phyloP scores from a whole-genome alignment of 2,329 filamentous ascomycete genomes.

The Curvularia eragrostidis region DNA sequence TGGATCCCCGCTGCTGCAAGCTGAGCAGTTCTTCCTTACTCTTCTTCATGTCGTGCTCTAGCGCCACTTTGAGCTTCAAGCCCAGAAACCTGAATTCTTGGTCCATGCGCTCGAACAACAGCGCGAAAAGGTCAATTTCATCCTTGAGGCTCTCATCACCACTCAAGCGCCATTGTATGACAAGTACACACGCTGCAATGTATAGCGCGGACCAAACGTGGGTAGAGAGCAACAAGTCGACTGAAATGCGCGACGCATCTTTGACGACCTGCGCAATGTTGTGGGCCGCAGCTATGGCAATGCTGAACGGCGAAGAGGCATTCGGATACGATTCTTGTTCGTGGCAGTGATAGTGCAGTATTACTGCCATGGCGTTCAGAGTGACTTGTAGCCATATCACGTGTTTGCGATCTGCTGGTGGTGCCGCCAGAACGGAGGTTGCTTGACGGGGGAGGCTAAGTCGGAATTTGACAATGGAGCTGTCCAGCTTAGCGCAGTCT shows the following conservation, averaged over 20 bases:
- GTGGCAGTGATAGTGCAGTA: conserved; percentile 34
- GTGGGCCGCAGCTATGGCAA: conserved; percentile 34
- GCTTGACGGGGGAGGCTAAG: conserved; percentile 35
- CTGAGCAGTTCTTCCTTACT: conserved; percentile 19
- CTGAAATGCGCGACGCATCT: conserved; percentile 36
- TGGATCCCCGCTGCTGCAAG: conserved; percentile 31
- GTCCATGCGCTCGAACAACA: conserved; percentile 40
- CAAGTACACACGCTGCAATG: conserved; percentile 32
- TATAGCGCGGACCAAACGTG: conserved; percentile 35
- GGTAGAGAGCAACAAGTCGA: conserved; percentile 34
- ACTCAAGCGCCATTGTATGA: conserved; percentile 37
- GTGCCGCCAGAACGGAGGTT: conserved; percentile 31
- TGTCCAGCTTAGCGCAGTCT: conserved; percentile 36
- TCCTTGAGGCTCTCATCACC: conserved; percentile 30
- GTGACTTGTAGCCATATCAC: conserved; percentile 38
- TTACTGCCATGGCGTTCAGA: conserved; percentile 32
- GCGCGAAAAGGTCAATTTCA: conserved; percentile 33
- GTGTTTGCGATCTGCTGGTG: conserved; percentile 23
- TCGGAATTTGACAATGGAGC: conserved; percentile 33
- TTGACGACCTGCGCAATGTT: conserved; percentile 37
- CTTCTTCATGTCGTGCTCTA: conserved; percentile 31
- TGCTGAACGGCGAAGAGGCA: conserved; percentile 15
- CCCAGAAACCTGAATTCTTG: conserved; percentile 37
- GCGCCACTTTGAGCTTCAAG: conserved; percentile 37
- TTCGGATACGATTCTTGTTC: conserved; percentile 1